Evolutionary conservation across 2,329 filamentous ascomycete species (phyloP), one percentile per base, ranked within the genome.

Genomic region (Karstenula rhodostoma): DNA sequence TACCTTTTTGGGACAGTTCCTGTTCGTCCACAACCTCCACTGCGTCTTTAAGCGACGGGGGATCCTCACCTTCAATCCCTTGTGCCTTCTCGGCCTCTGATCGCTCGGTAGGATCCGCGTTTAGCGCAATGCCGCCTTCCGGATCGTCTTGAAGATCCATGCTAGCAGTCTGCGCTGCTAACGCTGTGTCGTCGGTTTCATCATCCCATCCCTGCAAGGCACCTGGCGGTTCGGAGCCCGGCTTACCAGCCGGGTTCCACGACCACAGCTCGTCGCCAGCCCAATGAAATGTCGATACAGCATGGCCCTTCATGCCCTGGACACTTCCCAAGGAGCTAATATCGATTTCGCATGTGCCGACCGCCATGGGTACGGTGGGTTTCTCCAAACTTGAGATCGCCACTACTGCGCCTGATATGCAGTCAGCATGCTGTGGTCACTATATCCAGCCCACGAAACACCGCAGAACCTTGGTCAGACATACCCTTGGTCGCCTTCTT

Each of bases 221-320:
- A 29, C 83, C 82, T 0, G 88, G 87, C 13, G 84, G 78, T 17
- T 81, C 76, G 42, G 78, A 77, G 10, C 86, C 87, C 19, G 84
- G 80, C 60, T 81, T 83, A 5, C 83, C 85, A 29, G 78, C 80
- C 33, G 82, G 79, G 67, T 83, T 87, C 85, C 86, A 89, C 4
- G 80, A 80, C 87, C 88, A 90, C n/a, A 90, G 71, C 76, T 91
- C 89, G 76, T 91, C 89, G 1, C 88, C 87, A 61, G 84, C 82
- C 88, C 89, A 90, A 69, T 90, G 88, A 51, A 90, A 77, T 4
- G 85, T 87, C 64, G 86, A 82, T 10, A 90, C 87, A 1, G 88
- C 89, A 76, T 87, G 85, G 0, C 89, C 89, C 69, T 87, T 89
- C 15, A 81, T 79, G 0, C 88, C 88, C 68, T 85, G 84, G 6